phyloP scores from a whole-genome alignment of 1,284 basidiomycete genomes.

The Ustilago cynodontis region DNA sequence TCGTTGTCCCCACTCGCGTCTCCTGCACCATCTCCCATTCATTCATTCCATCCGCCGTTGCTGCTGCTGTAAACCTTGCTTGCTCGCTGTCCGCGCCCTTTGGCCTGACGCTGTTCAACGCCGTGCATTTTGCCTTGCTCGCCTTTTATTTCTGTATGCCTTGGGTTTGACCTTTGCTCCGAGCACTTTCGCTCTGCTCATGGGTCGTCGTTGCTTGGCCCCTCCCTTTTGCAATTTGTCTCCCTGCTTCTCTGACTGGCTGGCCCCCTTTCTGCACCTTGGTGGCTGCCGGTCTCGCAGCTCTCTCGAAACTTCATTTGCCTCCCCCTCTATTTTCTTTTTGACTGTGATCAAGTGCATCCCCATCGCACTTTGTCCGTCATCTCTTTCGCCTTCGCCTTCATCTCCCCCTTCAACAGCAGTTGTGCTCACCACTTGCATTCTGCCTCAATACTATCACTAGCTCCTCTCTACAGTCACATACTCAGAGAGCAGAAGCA shows the following conservation, averaged over 20 bases:
- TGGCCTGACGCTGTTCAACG: slow-evolving; percentile 7
- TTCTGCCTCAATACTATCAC: slow-evolving; percentile 47
- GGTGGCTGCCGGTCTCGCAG: slow-evolving; percentile 24
- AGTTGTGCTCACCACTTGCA: slow-evolving; percentile 33
- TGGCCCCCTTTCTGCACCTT: background rate
- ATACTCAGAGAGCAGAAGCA: slow-evolving; percentile 6
- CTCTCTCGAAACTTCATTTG: slow-evolving; percentile 43
- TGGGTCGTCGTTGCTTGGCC: slow-evolving; percentile 6
- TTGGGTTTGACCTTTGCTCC: slow-evolving; percentile 1
- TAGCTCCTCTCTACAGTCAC: slow-evolving; percentile 42
- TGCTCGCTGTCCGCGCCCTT: slow-evolving; percentile 3
- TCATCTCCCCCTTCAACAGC: slow-evolving; percentile 21
- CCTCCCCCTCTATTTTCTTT: too few relatives aligned
- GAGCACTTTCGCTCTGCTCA: background rate
- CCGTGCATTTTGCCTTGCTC: background rate
- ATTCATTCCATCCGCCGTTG: background rate
- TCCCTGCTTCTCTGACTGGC: background rate
- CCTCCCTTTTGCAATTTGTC: too few relatives aligned
- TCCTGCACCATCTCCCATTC: slow-evolving; percentile 14
- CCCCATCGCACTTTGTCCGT: slow-evolving; percentile 33
- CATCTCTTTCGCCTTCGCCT: slow-evolving; percentile 4
- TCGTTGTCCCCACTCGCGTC: slow-evolving; percentile 15
- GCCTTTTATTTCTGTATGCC: background rate
- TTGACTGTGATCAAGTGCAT: slow-evolving; percentile 25
- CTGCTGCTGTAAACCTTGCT: slow-evolving; percentile 1